Conservation (phyloP, 164 flowering plant species). For the Vitis labrusca region DNA sequence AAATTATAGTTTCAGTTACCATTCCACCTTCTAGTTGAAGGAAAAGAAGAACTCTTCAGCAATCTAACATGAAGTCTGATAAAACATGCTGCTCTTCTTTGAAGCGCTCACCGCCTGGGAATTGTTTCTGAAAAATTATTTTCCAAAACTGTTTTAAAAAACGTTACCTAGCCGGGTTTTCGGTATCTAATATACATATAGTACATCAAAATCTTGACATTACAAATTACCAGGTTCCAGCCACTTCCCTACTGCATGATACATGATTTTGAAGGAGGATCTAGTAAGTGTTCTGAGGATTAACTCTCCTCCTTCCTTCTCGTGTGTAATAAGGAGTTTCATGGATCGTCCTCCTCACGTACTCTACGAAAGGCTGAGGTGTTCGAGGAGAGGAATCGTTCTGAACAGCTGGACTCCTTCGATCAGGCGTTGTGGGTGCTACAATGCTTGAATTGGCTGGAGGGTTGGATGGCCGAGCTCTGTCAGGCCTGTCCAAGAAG, state of each 20-base stretch:
- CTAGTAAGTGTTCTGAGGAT: slow-evolving; percentile 80
- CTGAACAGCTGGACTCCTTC: slow-evolving; percentile 29
- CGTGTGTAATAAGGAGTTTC: slow-evolving; percentile 84
- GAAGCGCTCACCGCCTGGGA: too few species aligned
- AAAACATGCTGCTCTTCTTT: too few species aligned
- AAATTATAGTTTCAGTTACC: too few species aligned
- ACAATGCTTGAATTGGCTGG: slow-evolving; percentile 30
- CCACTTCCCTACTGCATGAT: neutral
- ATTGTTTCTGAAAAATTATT: too few species aligned
- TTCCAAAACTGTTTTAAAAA: too few species aligned
- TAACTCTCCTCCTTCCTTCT: slow-evolving; percentile 62
- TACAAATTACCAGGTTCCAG: slow-evolving; percentile 5
- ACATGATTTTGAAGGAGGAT: neutral
- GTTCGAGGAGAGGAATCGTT: slow-evolving; percentile 67
- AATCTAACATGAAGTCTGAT: too few species aligned
- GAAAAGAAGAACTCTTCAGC: too few species aligned
- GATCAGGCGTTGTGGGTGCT: slow-evolving; percentile 54
- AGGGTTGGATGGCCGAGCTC: slow-evolving; percentile 17
- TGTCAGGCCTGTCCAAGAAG: slow-evolving; percentile 33
- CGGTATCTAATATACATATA: too few species aligned
- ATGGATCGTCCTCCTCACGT: slow-evolving; percentile 84
- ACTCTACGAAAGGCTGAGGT: slow-evolving; percentile 83
- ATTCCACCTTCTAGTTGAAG: too few species aligned
- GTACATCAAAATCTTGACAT: neutral
- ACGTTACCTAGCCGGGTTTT: too few species aligned